Percentiles rank a stretch among this genome's conserved stretches.
These are phyloP conservation scores for Aureobasidium sp. DNA, from an alignment of 2,329 filamentous ascomycete species.

Conservation along the genomic window DNA sequence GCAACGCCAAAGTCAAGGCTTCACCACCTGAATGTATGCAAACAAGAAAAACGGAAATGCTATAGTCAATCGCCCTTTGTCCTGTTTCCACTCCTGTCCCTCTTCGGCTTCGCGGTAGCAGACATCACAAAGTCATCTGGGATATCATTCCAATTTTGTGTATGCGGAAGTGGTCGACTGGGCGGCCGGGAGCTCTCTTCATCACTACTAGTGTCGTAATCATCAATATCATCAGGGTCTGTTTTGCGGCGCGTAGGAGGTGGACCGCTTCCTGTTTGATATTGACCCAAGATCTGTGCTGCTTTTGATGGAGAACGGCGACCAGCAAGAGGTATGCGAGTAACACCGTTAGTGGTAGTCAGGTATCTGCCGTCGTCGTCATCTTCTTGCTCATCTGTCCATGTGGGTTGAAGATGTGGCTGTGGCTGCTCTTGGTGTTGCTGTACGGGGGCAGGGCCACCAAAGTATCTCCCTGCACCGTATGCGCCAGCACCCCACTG, in stretches of 20 bases:
- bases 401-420: neutral
- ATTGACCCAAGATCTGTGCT: constrained; percentile 32
- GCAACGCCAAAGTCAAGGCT: neutral
- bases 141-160: constrained; percentile 41
- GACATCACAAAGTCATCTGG: constrained; percentile 29
- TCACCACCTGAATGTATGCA: neutral
- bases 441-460: neutral
- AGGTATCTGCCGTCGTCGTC: constrained; percentile 27
- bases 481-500: neutral
- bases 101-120: neutral
- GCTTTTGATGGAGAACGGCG: constrained; percentile 32
- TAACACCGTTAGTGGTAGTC: constrained; percentile 26
- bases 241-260: constrained; percentile 21
- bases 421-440: neutral
- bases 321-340: constrained; percentile 25
- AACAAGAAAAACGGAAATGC: neutral
- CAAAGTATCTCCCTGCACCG: constrained; percentile 8
- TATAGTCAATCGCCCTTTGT: neutral
- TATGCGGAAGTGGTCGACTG: constrained; percentile 18
- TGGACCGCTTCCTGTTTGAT: constrained; percentile 16
- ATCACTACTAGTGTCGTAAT: constrained; percentile 26
- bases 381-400: constrained; percentile 4
- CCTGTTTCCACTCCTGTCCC: constrained; percentile 1
- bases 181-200: constrained; percentile 23
- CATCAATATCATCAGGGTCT: constrained; percentile 13